Evolutionary conservation across 2,329 filamentous ascomycete species (phyloP), one percentile per base, ranked within the genome.

Genomic region (Aspergillus viridinutans): DNA sequence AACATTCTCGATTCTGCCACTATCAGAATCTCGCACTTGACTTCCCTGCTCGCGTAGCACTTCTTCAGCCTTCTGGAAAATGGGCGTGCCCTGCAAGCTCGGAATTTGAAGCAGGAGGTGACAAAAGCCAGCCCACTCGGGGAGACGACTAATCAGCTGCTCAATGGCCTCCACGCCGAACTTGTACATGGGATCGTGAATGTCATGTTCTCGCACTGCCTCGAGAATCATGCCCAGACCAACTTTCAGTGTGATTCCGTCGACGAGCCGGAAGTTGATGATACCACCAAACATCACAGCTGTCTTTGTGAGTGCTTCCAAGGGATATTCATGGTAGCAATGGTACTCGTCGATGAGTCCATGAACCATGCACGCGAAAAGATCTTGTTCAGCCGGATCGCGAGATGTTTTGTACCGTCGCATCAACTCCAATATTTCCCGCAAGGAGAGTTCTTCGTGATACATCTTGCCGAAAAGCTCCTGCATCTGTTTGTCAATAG

Each of bases 401-500:
- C 86, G 85, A 0, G 95, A 97, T 55, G 86, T 86, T 72, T 99
- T 97, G 77, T 96, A 96, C 55, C 85, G 83, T 61, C 91, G 87
- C 67, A 99, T 84, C 42, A 91, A 85, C 60, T 90, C 87, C 52
- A 99, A 89, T 62, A 99, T 90, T 54, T 90, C 86, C 55, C 90
- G 85, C 20, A 97, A 90, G 61, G 93, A 88, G 21, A 92, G 86
- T 64, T 97, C 91, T 63, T 90, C 89, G 63, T 90, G 90, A 71
- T 99, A 99, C 92, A 99, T 97, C 68, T 90, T 90, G 75, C 96
- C 97, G 74, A 97, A 99, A 61, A 96, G 88, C 64, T 97, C 91
- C 69, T 97, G 92, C 94, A 99, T 99, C 72, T 91, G 90, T 62
- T 84, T 85, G 64, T 96, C 92, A 54, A 93, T 90, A 23, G 87